These are phyloP conservation scores for Saccharomycopsis sp. DNA, from an alignment of 805 yeast species.

Conservation along the genomic window DNA sequence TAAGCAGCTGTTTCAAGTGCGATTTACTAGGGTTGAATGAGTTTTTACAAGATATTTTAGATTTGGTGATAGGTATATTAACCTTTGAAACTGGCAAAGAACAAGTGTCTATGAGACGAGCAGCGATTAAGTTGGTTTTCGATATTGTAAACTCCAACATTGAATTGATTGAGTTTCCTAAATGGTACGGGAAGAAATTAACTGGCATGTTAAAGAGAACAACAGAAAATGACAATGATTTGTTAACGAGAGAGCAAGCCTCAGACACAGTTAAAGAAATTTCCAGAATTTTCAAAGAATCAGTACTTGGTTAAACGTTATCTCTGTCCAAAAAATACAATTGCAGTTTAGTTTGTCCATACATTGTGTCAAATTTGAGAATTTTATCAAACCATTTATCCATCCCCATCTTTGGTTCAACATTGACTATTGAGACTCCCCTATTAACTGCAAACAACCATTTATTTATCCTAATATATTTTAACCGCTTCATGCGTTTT, in stretches of 20 bases:
- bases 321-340: too few relatives aligned
- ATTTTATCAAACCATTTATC: too few relatives aligned
- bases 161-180: slow-evolving; percentile 45
- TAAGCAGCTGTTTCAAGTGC: slow-evolving; percentile 62
- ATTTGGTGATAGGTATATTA: slow-evolving; percentile 71
- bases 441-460: too few relatives aligned
- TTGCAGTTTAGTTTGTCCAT: too few relatives aligned
- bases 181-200: slow-evolving; percentile 32
- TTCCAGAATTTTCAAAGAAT: background rate
- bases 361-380: too few relatives aligned
- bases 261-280: slow-evolving; percentile 10
- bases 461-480: too few relatives aligned
- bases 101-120: slow-evolving; percentile 50
- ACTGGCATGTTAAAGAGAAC: background rate
- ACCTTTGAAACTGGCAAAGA: slow-evolving; percentile 48
- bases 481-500: too few relatives aligned
- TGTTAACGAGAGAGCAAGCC: slow-evolving; percentile 19
- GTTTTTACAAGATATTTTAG: slow-evolving; percentile 52
- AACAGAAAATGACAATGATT: slow-evolving; percentile 11
- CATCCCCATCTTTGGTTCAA: too few relatives aligned
- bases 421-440: too few relatives aligned
- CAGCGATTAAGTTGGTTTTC: slow-evolving; percentile 63
- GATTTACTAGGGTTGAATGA: slow-evolving; percentile 48
- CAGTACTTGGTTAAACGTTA: slow-evolving; percentile 1
- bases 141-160: slow-evolving; percentile 43